These are phyloP conservation scores for Scheffersomyces lignicola DNA, from an alignment of 1,139 yeast species.

Conservation along the genomic window DNA sequence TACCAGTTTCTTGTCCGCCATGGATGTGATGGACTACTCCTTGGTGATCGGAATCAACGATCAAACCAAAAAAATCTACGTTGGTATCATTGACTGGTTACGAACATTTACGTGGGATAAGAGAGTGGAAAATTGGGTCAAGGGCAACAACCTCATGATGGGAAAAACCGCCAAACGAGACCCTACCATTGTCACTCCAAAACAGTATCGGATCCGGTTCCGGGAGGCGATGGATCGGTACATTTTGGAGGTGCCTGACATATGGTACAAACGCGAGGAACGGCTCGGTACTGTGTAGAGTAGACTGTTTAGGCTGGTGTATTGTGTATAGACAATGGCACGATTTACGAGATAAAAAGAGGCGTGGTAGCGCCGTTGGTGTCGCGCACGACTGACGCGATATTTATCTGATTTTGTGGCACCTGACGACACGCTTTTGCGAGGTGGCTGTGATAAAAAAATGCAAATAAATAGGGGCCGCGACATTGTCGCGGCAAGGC, in stretches of 20 bases:
- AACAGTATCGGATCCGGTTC: slow-evolving; percentile 89
- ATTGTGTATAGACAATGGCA: no score
- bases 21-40: slow-evolving; percentile 99
- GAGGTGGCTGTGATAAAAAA: no score
- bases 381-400: no score
- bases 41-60: slow-evolving; percentile 85
- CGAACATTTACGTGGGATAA: slow-evolving; percentile 99
- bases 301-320: no score
- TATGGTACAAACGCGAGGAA: slow-evolving; percentile 56
- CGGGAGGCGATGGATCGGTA: slow-evolving; percentile 98
- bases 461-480: no score
- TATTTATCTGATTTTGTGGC: no score
- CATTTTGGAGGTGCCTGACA: slow-evolving; percentile 90
- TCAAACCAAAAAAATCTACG: slow-evolving; percentile 64
- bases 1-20: slow-evolving; percentile 87
- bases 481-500: no score
- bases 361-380: no score
- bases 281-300: neutral
- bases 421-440: no score
- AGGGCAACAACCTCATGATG: slow-evolving; percentile 75
- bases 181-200: slow-evolving; percentile 96
- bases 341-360: no score
- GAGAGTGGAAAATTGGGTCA: slow-evolving; percentile 97
- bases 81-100: slow-evolving; percentile 94
- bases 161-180: slow-evolving; percentile 82